Percentiles rank a stretch among this genome's conserved stretches.
These are phyloP conservation scores for Dictyophora rubrovolvata DNA, from an alignment of 768 basidiomycete genomes.

Conservation along the genomic window DNA sequence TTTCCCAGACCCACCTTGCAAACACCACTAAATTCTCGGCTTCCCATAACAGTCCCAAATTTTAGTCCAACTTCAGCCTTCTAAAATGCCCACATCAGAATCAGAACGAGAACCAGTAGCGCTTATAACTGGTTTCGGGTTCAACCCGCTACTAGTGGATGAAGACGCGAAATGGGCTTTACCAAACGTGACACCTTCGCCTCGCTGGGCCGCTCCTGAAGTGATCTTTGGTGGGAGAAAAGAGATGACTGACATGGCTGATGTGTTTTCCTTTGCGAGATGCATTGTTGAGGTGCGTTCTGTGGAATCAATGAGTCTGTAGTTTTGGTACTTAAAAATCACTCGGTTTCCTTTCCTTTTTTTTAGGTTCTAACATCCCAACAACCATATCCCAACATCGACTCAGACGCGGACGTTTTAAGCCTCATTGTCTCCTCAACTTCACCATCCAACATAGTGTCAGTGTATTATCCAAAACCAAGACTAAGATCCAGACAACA, in stretches of 20 bases:
- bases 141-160: conserved; percentile 4
- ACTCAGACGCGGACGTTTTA: too few species aligned
- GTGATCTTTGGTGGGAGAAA: neutral
- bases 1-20: neutral
- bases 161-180: neutral
- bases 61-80: too few species aligned
- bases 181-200: neutral
- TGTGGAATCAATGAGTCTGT: neutral
- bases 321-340: too few species aligned
- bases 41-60: neutral
- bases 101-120: neutral
- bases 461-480: too few species aligned
- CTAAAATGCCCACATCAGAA: too few species aligned
- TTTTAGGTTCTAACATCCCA: conserved; percentile 4
- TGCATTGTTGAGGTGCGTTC: conserved; percentile 4
- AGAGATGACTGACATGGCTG: neutral
- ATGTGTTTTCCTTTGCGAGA: conserved; percentile 6
- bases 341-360: neutral
- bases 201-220: conserved; percentile 6
- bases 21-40: neutral
- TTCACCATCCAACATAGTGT: too few species aligned
- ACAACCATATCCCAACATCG: neutral
- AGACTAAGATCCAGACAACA: too few species aligned
- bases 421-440: too few species aligned
- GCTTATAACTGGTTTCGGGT: conserved; percentile 3